Conservation (phyloP, 257 asterid genomes). For the Petrea volubilis region DNA sequence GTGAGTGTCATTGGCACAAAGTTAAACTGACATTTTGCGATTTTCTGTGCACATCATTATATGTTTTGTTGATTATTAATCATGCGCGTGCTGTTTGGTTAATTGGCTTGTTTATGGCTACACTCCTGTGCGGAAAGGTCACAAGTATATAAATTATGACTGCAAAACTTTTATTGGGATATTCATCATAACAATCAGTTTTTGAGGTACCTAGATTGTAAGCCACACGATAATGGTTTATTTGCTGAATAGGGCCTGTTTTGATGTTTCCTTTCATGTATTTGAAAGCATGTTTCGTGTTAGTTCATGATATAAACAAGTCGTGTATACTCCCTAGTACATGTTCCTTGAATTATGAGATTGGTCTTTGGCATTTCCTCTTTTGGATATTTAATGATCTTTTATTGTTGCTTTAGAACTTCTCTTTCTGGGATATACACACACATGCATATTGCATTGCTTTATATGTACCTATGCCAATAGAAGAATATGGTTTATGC, state of each 20-base stretch:
- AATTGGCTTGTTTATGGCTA: not conserved
- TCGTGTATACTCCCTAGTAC: too few relatives aligned
- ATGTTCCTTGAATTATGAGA: not conserved
- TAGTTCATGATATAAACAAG: too few relatives aligned
- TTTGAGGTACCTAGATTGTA: conserved; percentile 2
- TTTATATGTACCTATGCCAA: too few relatives aligned
- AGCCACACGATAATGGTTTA: not conserved
- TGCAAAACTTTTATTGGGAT: not conserved
- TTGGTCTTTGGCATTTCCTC: not conserved
- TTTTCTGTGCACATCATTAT: not conserved
- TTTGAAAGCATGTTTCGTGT: not conserved
- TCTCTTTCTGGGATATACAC: too few relatives aligned
- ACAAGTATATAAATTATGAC: not conserved
- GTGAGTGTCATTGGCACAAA: conserved; percentile 32
- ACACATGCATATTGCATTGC: too few relatives aligned
- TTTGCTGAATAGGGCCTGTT: not conserved
- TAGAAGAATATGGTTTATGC: too few relatives aligned
- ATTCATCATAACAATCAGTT: not conserved
- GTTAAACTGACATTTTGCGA: not conserved
- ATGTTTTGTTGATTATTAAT: not conserved
- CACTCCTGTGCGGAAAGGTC: not conserved
- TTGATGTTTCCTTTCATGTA: not conserved
- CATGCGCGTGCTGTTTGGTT: not conserved
- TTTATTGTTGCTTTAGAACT: not conserved
- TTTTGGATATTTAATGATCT: not conserved